Percentiles rank a stretch among this genome's conserved stretches.
These are phyloP conservation scores for Coemansia sp. DNA, from an alignment of 192 early-diverging fungal species.

Conservation along the genomic window DNA sequence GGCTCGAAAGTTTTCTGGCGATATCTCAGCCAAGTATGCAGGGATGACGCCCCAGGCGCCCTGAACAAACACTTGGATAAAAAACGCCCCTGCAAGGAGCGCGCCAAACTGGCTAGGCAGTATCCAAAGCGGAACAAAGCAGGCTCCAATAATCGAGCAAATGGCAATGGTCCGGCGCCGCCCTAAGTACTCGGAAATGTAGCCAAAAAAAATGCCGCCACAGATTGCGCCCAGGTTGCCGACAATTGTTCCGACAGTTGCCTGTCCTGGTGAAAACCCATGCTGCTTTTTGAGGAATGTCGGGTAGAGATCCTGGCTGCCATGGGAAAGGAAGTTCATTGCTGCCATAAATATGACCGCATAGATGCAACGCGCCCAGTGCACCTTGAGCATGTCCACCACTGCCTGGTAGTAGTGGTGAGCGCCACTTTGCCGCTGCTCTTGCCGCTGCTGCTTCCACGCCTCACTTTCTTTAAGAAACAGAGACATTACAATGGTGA, in stretches of 20 bases:
- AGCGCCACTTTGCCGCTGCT: conserved; percentile 22
- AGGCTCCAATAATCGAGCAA: conserved; percentile 53
- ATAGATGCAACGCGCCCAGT: conserved; percentile 59
- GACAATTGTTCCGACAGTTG: conserved; percentile 61
- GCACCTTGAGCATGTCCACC: conserved; percentile 45
- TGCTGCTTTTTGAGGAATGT: conserved; percentile 64
- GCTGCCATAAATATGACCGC: conserved; percentile 60
- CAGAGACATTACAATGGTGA: conserved; percentile 60
- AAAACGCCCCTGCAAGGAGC: conserved; percentile 47
- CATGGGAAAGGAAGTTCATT: conserved; percentile 72
- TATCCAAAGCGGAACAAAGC: conserved; percentile 69
- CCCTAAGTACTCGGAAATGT: conserved; percentile 66
- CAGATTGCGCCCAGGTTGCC: conserved; percentile 65
- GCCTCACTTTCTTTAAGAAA: conserved; percentile 64
- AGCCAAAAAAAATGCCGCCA: conserved; percentile 67
- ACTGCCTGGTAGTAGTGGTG: conserved; percentile 26
- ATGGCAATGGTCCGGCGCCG: conserved; percentile 59
- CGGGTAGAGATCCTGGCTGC: conserved; percentile 71
- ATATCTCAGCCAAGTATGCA: conserved; percentile 66
- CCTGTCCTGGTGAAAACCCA: conserved; percentile 53
- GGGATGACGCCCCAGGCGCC: conserved; percentile 66
- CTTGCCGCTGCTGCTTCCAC: conserved; percentile 47
- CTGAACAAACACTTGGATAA: conserved; percentile 50
- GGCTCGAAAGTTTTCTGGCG: conserved; percentile 63
- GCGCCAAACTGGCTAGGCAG: conserved; percentile 38